Evolutionary conservation across 2,329 filamentous ascomycete genomes (phyloP), one percentile per base, ranked within the genome.

Genomic region (Nigrospora sphaerica): DNA sequence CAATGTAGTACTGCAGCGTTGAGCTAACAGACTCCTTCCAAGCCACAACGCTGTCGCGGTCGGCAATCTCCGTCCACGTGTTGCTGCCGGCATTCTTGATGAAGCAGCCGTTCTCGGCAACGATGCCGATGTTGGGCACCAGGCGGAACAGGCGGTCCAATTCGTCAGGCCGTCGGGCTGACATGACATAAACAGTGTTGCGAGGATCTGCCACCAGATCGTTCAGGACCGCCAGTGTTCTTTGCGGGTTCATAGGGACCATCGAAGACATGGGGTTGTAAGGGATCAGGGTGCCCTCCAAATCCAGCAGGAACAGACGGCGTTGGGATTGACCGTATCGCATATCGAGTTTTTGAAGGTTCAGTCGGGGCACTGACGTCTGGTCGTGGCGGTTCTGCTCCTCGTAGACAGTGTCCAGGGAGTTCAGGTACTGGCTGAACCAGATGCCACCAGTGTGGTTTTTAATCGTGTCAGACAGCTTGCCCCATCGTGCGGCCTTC

Each of bases 61-160:
- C 83, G 3, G 85, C 83, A 67, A 95, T 85, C 51, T 85, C 82
- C 3, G 77, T 80, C 93, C 93, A 97, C 33, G 78, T 74, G 19
- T 79, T 76, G 14, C 72, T 75, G 17, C 81, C 78, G 39, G 79
- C 81, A 52, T 88, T 79, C 55, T 86, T 88, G 47, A 96, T 71
- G 67, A 95, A 97, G 62, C 88, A 95, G 2, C 92, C 92, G 54
- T 95, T 96, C 68, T 97, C 92, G 0, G 92, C 92, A 53, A 97
- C 95, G 5, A 97, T 74, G 3, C 93, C 93, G 3, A 96, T 71
- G 49, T 86, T 85, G 6, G 88, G 86, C 2, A 96, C 85, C 19
- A 86, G 80, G 44, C 84, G 83, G 74, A 97, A 96, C 1, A 95
- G 74, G 5, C 85, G 81, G 55, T 95, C 89, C 32, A 96, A 81